Conservation (phyloP, 192 early-diverging fungal genomes). For the Podila horticola region DNA sequence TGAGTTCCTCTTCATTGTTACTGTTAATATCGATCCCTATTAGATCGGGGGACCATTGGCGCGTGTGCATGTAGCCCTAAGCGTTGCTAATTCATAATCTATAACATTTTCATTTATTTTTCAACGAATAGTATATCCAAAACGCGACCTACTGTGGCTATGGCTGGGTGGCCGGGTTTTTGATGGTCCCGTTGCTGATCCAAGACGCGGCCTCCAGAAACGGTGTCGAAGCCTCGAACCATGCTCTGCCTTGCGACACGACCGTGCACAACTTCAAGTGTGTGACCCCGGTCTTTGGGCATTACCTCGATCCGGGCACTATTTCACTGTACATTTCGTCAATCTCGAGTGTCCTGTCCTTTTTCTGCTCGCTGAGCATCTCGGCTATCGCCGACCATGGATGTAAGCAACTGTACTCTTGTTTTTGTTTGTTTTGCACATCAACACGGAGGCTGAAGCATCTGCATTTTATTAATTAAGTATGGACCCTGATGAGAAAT, state of each 20-base stretch:
- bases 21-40: background rate
- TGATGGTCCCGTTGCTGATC: slow-evolving; percentile 13
- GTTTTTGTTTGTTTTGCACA: too few relatives aligned
- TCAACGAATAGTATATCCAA: background rate
- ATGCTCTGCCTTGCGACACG: slow-evolving; percentile 10
- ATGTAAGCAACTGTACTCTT: background rate
- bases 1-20: background rate
- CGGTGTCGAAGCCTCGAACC: slow-evolving; percentile 14
- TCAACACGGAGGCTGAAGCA: too few relatives aligned
- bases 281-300: slow-evolving; percentile 9
- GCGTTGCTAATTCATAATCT: background rate
- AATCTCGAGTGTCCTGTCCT: slow-evolving; percentile 26
- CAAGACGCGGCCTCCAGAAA: slow-evolving; percentile 15
- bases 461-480: too few relatives aligned
- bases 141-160: slow-evolving; percentile 8
- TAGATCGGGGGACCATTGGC: background rate
- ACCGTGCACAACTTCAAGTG: slow-evolving; percentile 5
- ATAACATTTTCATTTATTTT: background rate
- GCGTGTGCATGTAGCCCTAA: background rate
- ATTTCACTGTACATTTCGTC: slow-evolving; percentile 40
- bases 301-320: slow-evolving; percentile 15
- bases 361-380: slow-evolving; percentile 31
- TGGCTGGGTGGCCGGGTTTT: slow-evolving; percentile 6
- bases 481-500: background rate
- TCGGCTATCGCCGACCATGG: slow-evolving; percentile 53